Base-by-base conservation (phyloP, 352 stramenopile species). In the Nothophytophthora sp. region DNA sequence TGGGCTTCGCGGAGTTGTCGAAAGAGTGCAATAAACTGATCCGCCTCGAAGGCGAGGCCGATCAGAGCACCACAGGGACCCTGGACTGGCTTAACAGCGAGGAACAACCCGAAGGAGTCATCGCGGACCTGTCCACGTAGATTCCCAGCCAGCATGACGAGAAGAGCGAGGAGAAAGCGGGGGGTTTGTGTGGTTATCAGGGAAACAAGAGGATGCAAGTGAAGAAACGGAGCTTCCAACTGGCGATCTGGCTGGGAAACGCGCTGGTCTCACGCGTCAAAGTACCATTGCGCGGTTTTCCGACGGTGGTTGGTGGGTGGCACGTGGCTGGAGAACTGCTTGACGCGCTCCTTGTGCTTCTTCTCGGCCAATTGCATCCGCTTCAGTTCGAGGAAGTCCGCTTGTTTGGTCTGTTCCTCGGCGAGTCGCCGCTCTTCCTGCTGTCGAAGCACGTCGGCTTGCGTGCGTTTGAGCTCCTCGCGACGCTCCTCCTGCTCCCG, bases 1-100 rank as follows among this genome's bases (percentile, higher is more conserved):
- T 92, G 50, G 67, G 67, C 0, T 69, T 90, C 15, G 58, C 70
- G 2, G 79, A 92, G 52, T 52, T 92, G 16, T 71, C 75, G 3
- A 86, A 85, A 46, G 77, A 88, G 47, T 90, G 82, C 76, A 92
- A 90, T 63, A 86, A 88, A 41, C 60, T 90, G 35, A 86, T 90
- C 11, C 67, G 69, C 22, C 60, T 91, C 43, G 75, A 89, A 23
- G 76, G 62, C 23, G 58, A 83, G 44, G 63, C 53, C 8, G 64
- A 47, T 27, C 37, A 71, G 40, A 39, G 68, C 60, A 32, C 33
- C 46, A 71, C 55, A 58, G 72, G 72, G 54, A 83, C 50, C 15
- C 56, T 60, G 38, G 75, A 69, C 60, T 69, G 47, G 73, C 52
- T 67, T 13, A 72, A 67, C 50, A 72, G 34, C 18, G 57, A 73